A percentile compares a stretch with the other conserved stretches of the same genome.
Evolutionary conservation across 2,329 filamentous ascomycete genomes (phyloP).

Genomic region (Metarhizium brunneum): DNA sequence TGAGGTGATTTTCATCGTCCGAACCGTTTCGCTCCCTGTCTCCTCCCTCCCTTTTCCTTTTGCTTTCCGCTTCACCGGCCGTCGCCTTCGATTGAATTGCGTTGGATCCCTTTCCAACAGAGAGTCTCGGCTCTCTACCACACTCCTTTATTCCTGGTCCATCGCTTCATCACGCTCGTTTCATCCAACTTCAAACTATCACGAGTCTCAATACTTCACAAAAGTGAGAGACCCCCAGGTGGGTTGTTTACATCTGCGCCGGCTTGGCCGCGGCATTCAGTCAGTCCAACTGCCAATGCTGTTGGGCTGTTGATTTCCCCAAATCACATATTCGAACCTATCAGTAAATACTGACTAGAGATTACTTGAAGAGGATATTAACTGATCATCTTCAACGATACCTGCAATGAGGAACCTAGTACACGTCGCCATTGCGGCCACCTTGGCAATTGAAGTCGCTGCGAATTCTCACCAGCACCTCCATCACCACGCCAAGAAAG

Average conservation of each 20-base stretch:
- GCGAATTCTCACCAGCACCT: constrained; percentile 55
- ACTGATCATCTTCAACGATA: background rate
- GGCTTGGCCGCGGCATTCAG: background rate
- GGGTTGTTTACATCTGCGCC: background rate
- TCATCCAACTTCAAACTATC: constrained; percentile 16
- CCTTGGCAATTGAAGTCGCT: constrained; percentile 40
- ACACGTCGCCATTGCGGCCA: constrained; percentile 42
- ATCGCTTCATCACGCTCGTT: constrained; percentile 21
- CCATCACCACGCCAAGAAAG: constrained; percentile 49
- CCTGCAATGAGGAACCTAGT: constrained; percentile 15
- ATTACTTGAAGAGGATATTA: background rate
- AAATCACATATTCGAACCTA: background rate
- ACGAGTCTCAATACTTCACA: constrained; percentile 2
- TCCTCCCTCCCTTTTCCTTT: constrained; percentile 12
- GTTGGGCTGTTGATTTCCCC: background rate
- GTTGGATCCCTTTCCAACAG: constrained; percentile 38
- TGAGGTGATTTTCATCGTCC: background rate
- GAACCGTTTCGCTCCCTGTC: background rate
- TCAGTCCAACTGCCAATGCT: background rate
- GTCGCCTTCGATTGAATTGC: constrained; percentile 16
- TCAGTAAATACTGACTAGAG: background rate
- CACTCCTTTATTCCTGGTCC: constrained; percentile 38
- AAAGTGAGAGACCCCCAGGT: background rate
- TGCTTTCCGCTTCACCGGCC: constrained; percentile 11
- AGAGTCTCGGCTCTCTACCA: constrained; percentile 45